These are phyloP conservation scores for Exophiala bonariae DNA, from an alignment of 2,329 filamentous ascomycete genomes.

Conservation along the genomic window DNA sequence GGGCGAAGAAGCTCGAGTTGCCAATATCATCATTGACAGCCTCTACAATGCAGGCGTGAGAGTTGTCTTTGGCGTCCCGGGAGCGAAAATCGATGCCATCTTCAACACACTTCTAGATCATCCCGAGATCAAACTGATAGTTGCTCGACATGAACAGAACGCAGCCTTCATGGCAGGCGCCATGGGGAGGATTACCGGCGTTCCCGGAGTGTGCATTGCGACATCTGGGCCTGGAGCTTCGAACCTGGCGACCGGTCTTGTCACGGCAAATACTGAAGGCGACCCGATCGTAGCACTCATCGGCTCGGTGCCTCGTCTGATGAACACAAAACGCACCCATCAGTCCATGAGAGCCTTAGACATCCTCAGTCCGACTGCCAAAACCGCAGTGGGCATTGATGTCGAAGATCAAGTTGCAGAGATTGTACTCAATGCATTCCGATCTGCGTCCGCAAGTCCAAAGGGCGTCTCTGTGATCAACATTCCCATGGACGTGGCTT, in stretches of 20 bases:
- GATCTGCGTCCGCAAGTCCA: slow-evolving; percentile 42
- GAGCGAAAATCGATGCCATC: slow-evolving; percentile 50
- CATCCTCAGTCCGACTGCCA: slow-evolving; percentile 46
- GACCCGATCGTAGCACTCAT: slow-evolving; percentile 51
- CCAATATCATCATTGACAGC: slow-evolving; percentile 28
- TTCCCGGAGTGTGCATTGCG: slow-evolving; percentile 48
- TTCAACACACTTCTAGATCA: slow-evolving; percentile 50
- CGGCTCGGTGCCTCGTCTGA: slow-evolving; percentile 46
- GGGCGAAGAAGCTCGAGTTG: slow-evolving; percentile 24
- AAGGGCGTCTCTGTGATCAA: slow-evolving; percentile 47
- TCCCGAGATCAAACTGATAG: slow-evolving; percentile 48
- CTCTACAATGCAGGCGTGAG: slow-evolving; percentile 45
- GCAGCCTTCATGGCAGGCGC: slow-evolving; percentile 53
- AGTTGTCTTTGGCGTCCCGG: slow-evolving; percentile 50
- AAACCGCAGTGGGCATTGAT: slow-evolving; percentile 43
- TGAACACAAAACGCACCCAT: slow-evolving; percentile 49
- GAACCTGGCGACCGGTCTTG: slow-evolving; percentile 48
- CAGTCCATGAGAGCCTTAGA: slow-evolving; percentile 48
- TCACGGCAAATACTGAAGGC: slow-evolving; percentile 51
- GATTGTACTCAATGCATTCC: slow-evolving; percentile 48
- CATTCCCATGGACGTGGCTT: slow-evolving; percentile 48
- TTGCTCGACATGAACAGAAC: slow-evolving; percentile 53
- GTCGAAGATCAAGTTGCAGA: slow-evolving; percentile 51
- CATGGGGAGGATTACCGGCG: slow-evolving; percentile 47
- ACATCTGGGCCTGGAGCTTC: slow-evolving; percentile 50